Conservation (phyloP, 371 early-diverging fungal species). For the Saksenaea oblongispora region DNA sequence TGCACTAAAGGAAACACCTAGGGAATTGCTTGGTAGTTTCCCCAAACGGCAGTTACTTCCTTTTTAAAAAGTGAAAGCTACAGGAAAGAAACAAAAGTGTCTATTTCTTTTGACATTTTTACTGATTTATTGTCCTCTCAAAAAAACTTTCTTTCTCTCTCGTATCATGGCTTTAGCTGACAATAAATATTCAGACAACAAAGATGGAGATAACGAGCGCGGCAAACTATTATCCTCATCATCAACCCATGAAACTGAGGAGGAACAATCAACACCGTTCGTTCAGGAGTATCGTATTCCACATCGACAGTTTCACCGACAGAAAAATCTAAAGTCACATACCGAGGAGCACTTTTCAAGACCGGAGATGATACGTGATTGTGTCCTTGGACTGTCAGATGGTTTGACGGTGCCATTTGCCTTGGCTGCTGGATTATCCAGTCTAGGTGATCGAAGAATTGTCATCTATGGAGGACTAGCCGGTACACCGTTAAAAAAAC, state of each 20-base stretch:
- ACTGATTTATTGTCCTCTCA: not conserved
- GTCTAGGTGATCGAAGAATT: conserved; percentile 55
- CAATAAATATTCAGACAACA: not conserved
- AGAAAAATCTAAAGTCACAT: conserved; percentile 39
- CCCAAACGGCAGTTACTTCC: too few relatives aligned
- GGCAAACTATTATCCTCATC: not conserved
- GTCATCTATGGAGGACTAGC: conserved; percentile 74
- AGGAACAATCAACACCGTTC: not conserved
- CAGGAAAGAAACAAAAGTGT: not conserved
- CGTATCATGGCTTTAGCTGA: not conserved
- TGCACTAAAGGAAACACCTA: too few relatives aligned
- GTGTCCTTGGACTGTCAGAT: conserved; percentile 69
- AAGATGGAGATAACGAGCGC: not conserved
- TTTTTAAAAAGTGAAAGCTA: not conserved
- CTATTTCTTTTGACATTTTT: not conserved
- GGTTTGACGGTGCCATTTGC: conserved; percentile 81
- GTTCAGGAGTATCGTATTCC: conserved; percentile 25
- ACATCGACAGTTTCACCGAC: conserved; percentile 24
- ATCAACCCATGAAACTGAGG: not conserved
- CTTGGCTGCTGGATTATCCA: conserved; percentile 70
- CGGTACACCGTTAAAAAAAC: conserved; percentile 30
- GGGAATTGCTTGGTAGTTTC: too few relatives aligned
- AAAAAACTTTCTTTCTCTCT: not conserved
- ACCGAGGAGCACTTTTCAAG: conserved; percentile 65
- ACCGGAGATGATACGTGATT: conserved; percentile 69